Evolutionary conservation across 257 asterid genomes (phyloP).

Genomic region (Capsicum baccatum): DNA sequence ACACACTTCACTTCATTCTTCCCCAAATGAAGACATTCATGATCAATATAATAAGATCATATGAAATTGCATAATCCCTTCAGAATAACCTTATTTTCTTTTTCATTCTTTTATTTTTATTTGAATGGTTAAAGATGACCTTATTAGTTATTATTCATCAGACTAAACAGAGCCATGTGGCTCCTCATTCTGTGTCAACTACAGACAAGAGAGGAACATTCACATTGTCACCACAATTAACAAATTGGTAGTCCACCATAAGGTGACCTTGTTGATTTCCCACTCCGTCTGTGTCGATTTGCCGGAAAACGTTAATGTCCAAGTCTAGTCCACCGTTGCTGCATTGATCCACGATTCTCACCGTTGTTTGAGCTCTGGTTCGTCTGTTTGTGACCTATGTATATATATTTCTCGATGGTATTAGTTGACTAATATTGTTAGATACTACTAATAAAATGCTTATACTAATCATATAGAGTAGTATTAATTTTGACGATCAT

Average conservation of each 20-base stretch:
- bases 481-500: background rate
- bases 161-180: background rate
- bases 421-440: background rate
- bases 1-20: background rate
- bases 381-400: constrained; percentile 43
- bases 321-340: constrained; percentile 45
- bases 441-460: no score
- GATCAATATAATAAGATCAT: background rate
- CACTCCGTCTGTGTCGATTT: constrained; percentile 36
- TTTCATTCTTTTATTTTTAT: background rate
- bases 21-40: background rate
- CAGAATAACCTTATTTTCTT: background rate
- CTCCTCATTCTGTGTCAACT: background rate
- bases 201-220: background rate
- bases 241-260: constrained; percentile 40
- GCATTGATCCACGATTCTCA: constrained; percentile 48
- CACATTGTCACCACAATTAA: constrained; percentile 33
- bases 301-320: constrained; percentile 34
- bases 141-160: background rate
- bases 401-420: background rate
- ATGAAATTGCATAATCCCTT: background rate
- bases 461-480: no score
- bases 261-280: constrained; percentile 40
- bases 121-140: background rate
- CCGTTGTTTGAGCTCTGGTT: constrained; percentile 34